Evolutionary conservation across 2,329 filamentous ascomycete genomes (phyloP).

Genomic region (Ceratocystis harringtonii): DNA sequence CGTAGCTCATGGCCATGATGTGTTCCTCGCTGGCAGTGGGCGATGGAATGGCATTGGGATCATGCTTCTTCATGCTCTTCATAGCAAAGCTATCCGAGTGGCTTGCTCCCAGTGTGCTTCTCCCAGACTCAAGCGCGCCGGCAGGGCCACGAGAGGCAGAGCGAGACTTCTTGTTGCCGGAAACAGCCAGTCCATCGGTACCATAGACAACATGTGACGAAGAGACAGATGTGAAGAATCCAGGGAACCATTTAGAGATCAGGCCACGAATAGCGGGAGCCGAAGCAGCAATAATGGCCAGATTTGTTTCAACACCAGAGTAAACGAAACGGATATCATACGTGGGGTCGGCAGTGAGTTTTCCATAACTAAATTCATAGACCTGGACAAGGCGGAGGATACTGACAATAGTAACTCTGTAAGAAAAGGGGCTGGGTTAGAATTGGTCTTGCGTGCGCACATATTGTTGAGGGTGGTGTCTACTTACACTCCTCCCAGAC

Average conservation of each 20-base stretch:
- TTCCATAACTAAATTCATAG: conserved; percentile 14
- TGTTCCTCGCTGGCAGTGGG: conserved; percentile 27
- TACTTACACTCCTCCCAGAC: conserved; percentile 27
- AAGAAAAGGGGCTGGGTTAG: neutral
- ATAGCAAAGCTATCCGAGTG: conserved; percentile 19
- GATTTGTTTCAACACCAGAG: conserved; percentile 25
- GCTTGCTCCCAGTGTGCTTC: conserved; percentile 6
- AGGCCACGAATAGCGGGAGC: conserved; percentile 26
- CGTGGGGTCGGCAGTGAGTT: conserved; percentile 19
- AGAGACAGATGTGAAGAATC: conserved; percentile 20
- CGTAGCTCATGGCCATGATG: conserved; percentile 25
- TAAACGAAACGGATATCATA: conserved; percentile 24
- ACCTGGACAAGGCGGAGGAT: conserved; percentile 24
- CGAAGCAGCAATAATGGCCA: conserved; percentile 27
- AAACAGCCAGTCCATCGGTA: conserved; percentile 16
- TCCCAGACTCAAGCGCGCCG: neutral
- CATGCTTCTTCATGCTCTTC: conserved; percentile 22
- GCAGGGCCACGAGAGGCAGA: conserved; percentile 3
- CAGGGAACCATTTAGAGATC: conserved; percentile 25
- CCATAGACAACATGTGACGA: neutral
- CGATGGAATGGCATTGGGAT: conserved; percentile 25
- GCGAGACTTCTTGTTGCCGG: conserved; percentile 17
- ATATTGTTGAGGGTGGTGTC: too few species aligned
- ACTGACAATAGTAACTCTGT: conserved; percentile 24
- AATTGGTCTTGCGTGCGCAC: neutral